Base-by-base conservation (phyloP, 192 early-diverging fungal species). In the Chytriomyces sp. region DNA sequence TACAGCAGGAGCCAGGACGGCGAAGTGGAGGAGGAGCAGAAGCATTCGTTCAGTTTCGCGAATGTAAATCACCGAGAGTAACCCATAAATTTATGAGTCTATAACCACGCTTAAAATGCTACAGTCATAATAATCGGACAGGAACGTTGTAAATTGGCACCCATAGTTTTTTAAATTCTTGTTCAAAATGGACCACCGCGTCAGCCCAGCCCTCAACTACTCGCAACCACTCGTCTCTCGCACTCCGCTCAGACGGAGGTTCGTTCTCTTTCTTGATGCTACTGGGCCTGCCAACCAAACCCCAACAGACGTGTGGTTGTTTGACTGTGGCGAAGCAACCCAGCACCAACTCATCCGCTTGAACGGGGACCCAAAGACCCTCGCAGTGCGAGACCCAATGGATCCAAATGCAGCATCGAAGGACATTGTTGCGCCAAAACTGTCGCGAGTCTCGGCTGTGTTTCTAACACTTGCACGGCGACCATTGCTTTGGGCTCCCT, bases 151-250 rank as follows among this genome's bases (percentile, higher is more conserved):
- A n/a, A n/a, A n/a, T n/a, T n/a, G n/a, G n/a, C n/a, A n/a, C n/a
- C n/a, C n/a, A n/a, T n/a, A n/a, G n/a, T n/a, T n/a, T n/a, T n/a
- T n/a, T n/a, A n/a, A n/a, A n/a, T n/a, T n/a, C 28, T 35, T 0
- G 28, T 35, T 2, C 0, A 35, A 48, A 53, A 82, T 89, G 78
- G 81, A 88, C 50, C 26, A 89, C 88, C 20, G 79, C 82, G 44
- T 87, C 85, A 47, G 87, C 87, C 10, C 88, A 89, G 60, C 88
- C 88, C n/a, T 87, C 85, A 26, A 48, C 73, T 0, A 89, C 88
- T 11, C 78, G 88, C 53, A 88, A 88, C 62, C 86, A 88, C 66
- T 86, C 85, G 45, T 63, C 80, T 2, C 82, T 89, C 49, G 86
- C 85, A 11, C 9, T 89, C 3, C 77, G 80, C 11, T 7, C 82